phyloP scores from a whole-genome alignment of 2,329 filamentous ascomycete species.

The Berkeleyomyces basicola region DNA sequence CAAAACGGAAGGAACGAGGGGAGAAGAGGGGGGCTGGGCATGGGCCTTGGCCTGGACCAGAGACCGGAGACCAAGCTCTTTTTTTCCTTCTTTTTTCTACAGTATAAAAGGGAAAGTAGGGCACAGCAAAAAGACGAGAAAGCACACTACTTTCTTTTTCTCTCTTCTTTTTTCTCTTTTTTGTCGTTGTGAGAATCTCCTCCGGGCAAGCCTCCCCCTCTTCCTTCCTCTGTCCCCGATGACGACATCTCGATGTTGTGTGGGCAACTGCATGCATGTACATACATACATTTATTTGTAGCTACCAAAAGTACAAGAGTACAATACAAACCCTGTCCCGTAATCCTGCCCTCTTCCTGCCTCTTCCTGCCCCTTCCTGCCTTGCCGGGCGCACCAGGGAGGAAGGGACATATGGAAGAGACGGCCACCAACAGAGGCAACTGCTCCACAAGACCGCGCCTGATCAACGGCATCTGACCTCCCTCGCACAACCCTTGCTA shows the following conservation, averaged over 20 bases:
- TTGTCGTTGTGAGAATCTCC: too few relatives aligned
- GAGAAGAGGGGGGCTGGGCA: neutral
- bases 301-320: too few relatives aligned
- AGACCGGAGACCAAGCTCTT: neutral
- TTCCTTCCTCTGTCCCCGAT: neutral
- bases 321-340: neutral
- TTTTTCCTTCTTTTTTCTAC: neutral
- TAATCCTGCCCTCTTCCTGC: neutral
- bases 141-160: neutral
- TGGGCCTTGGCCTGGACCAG: neutral
- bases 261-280: neutral
- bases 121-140: neutral
- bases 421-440: neutral
- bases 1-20: neutral
- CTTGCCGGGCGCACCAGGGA: neutral
- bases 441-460: neutral
- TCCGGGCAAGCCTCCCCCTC: neutral
- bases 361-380: neutral
- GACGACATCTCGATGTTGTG: neutral
- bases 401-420: neutral
- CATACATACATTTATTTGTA: too few relatives aligned
- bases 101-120: neutral
- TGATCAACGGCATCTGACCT: neutral
- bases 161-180: neutral
- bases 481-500: neutral